Conservation (phyloP, 1,284 basidiomycete species). For the Phlebopus sp. region DNA sequence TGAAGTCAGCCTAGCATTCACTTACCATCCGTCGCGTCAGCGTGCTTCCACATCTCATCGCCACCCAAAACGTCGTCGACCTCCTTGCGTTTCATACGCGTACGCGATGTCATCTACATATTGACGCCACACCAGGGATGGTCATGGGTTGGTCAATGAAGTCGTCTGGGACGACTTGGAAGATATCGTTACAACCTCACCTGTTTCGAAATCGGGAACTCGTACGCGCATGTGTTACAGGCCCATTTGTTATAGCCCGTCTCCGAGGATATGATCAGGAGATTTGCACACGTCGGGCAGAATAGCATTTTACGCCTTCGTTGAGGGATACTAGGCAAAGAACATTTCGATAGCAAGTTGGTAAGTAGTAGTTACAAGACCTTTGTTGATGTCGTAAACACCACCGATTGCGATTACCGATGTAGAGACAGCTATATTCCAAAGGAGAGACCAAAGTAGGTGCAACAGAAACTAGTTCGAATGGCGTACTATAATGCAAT, state of each 20-base stretch:
- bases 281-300: slow-evolving; percentile 94
- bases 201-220: slow-evolving; percentile 86
- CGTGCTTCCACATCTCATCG: slow-evolving; percentile 93
- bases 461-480: too few relatives aligned
- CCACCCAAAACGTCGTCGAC: slow-evolving; percentile 94
- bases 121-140: too few relatives aligned
- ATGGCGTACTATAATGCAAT: too few relatives aligned
- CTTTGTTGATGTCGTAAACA: too few relatives aligned
- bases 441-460: too few relatives aligned
- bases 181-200: slow-evolving; percentile 39
- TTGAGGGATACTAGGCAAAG: too few relatives aligned
- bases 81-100: slow-evolving; percentile 78
- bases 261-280: slow-evolving; percentile 78
- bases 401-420: too few relatives aligned
- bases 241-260: slow-evolving; percentile 86
- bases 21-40: slow-evolving; percentile 83
- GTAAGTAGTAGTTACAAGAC: too few relatives aligned
- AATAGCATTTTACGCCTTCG: slow-evolving; percentile 65
- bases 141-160: neutral
- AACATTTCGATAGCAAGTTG: too few relatives aligned
- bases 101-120: slow-evolving; percentile 83
- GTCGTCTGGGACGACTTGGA: neutral
- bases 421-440: too few relatives aligned
- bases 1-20: slow-evolving; percentile 10
- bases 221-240: slow-evolving; percentile 93